These are phyloP conservation scores for Albizia julibrissin DNA, from an alignment of 306 rosid genomes.

Conservation along the genomic window DNA sequence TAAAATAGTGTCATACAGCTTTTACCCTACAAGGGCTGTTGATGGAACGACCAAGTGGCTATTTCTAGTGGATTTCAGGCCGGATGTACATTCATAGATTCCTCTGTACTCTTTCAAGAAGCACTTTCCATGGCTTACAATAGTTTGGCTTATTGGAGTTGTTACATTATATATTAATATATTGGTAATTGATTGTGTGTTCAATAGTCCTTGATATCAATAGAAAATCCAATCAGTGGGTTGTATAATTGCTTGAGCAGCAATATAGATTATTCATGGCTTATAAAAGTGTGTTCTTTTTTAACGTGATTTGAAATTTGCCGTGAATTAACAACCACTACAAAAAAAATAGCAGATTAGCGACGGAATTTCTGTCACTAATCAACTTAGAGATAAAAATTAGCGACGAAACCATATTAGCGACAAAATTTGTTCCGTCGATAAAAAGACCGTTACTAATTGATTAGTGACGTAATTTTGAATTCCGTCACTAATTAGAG, in stretches of 20 bases:
- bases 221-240: not conserved
- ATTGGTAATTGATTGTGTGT: not conserved
- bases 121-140: not conserved
- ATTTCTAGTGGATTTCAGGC: not conserved
- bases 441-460: too few species aligned
- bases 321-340: conserved; percentile 57
- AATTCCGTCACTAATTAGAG: too few species aligned
- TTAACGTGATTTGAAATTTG: not conserved
- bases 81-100: not conserved
- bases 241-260: not conserved
- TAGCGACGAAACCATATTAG: too few species aligned
- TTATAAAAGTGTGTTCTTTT: not conserved
- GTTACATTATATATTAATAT: not conserved
- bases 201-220: not conserved
- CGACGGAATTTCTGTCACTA: too few species aligned
- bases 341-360: too few species aligned
- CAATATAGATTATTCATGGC: too few species aligned
- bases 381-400: too few species aligned
- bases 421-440: too few species aligned
- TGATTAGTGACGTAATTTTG: too few species aligned
- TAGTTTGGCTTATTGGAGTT: not conserved
- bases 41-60: not conserved
- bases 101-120: not conserved
- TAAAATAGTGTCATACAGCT: not conserved
- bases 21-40: not conserved